Evolutionary conservation across 345 rosid species (phyloP).

Genomic region (Salix brachista): DNA sequence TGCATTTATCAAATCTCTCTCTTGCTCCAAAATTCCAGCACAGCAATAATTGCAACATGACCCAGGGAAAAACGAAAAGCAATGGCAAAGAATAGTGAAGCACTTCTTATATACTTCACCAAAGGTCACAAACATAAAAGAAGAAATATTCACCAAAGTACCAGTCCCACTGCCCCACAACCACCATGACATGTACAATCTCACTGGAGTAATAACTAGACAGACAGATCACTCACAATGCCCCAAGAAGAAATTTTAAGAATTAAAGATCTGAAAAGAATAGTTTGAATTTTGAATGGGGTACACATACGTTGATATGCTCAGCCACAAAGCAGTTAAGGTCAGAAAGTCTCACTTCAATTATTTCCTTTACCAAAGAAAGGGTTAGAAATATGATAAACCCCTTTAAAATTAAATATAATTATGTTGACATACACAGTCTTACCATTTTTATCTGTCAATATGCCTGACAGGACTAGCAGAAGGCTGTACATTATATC

Average conservation of each 20-base stretch:
- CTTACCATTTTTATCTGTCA: slow-evolving; percentile 66
- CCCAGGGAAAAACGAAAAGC: too few species aligned
- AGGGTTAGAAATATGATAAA: neutral
- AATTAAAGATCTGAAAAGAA: neutral
- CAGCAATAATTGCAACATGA: neutral
- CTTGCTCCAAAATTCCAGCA: neutral
- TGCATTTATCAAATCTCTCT: neutral
- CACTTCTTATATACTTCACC: neutral
- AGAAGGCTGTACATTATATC: slow-evolving; percentile 61
- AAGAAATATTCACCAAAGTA: neutral
- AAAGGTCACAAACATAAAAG: neutral
- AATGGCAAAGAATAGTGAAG: neutral
- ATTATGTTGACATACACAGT: neutral
- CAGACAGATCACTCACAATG: neutral
- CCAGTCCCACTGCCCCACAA: too few species aligned
- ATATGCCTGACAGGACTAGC: slow-evolving; percentile 71
- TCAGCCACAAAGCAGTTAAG: neutral
- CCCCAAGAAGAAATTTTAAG: neutral
- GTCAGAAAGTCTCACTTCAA: neutral
- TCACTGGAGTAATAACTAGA: neutral
- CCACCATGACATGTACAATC: too few species aligned
- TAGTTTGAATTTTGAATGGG: neutral
- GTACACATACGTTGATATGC: neutral
- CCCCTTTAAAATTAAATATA: neutral
- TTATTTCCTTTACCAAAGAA: neutral